Percentiles rank a stretch among this genome's conserved stretches.
phyloP scores from a whole-genome alignment of 2,329 filamentous ascomycete genomes.

The Fusarium sp. region DNA sequence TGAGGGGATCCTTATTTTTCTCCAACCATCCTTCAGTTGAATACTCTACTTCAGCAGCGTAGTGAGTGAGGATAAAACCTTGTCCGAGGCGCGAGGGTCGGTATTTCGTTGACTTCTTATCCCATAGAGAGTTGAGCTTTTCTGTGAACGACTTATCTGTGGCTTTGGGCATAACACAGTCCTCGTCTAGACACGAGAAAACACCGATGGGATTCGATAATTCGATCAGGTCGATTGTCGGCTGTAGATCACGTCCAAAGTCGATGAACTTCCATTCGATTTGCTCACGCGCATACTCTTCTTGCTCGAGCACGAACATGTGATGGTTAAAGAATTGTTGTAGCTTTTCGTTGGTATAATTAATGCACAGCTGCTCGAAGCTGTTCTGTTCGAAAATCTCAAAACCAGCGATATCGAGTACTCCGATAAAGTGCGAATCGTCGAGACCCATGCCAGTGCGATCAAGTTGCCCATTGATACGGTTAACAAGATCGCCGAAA shows the following conservation, averaged over 20 bases:
- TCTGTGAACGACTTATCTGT: constrained; percentile 98
- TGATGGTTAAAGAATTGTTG: constrained; percentile 99
- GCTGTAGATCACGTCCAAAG: constrained; percentile 95
- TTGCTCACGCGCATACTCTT: constrained; percentile 96
- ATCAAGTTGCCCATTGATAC: constrained; percentile 93
- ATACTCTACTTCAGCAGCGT: constrained; percentile 97
- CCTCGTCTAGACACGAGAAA: constrained; percentile 97
- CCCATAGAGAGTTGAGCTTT: constrained; percentile 96
- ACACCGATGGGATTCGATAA: constrained; percentile 97
- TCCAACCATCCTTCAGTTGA: constrained; percentile 95
- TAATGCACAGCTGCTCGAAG: constrained; percentile 99
- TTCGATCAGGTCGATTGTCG: constrained; percentile 97
- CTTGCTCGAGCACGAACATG: constrained; percentile 99
- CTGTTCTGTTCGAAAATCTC: constrained; percentile 99
- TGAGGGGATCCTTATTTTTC: constrained; percentile 98
- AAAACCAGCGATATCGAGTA: constrained; percentile 98
- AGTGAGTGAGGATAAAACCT: constrained; percentile 96
- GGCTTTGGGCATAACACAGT: constrained; percentile 98
- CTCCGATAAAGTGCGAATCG: constrained; percentile 95
- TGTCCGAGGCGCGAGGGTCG: constrained; percentile 86
- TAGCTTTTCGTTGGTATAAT: constrained; percentile 99
- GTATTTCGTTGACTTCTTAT: constrained; percentile 95
- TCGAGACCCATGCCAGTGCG: constrained; percentile 85
- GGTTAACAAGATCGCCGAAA: constrained; percentile 90
- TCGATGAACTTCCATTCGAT: constrained; percentile 99